phyloP scores from a whole-genome alignment of 2,329 filamentous ascomycete species.

The Colletotrichum sidae region DNA sequence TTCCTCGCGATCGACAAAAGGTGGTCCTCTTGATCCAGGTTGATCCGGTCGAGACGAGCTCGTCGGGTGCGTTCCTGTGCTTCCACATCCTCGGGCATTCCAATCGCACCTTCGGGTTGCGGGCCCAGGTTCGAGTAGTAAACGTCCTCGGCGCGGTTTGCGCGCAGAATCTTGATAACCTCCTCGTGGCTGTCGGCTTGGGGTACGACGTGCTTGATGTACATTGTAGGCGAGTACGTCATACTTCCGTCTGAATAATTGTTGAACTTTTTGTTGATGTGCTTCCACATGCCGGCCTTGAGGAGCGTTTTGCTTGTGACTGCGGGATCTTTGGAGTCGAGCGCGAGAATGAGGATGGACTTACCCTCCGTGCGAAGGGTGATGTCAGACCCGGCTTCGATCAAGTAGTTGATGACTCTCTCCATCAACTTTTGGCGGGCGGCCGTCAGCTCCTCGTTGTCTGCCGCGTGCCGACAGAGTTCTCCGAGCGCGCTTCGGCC shows the following conservation, averaged over 20 bases:
- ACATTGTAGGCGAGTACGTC: slow-evolving; percentile 75
- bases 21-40: slow-evolving; percentile 62
- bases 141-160: slow-evolving; percentile 64
- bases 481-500: slow-evolving; percentile 74
- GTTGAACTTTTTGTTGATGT: slow-evolving; percentile 71
- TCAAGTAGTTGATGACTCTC: slow-evolving; percentile 66
- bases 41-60: slow-evolving; percentile 57
- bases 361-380: slow-evolving; percentile 67
- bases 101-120: slow-evolving; percentile 65
- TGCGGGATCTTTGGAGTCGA: slow-evolving; percentile 67
- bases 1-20: slow-evolving; percentile 58
- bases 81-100: slow-evolving; percentile 63
- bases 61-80: slow-evolving; percentile 62
- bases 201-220: slow-evolving; percentile 61
- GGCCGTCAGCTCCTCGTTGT: slow-evolving; percentile 55
- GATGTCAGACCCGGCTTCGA: slow-evolving; percentile 68
- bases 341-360: slow-evolving; percentile 68
- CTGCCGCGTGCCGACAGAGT: slow-evolving; percentile 68
- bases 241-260: slow-evolving; percentile 63
- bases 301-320: slow-evolving; percentile 68
- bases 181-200: slow-evolving; percentile 52
- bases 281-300: slow-evolving; percentile 73
- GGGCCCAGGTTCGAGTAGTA: slow-evolving; percentile 66
- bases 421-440: slow-evolving; percentile 66
- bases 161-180: slow-evolving; percentile 61